Evolutionary conservation across 768 basidiomycete species (phyloP).

Genomic region (Mycena kentingensis): DNA sequence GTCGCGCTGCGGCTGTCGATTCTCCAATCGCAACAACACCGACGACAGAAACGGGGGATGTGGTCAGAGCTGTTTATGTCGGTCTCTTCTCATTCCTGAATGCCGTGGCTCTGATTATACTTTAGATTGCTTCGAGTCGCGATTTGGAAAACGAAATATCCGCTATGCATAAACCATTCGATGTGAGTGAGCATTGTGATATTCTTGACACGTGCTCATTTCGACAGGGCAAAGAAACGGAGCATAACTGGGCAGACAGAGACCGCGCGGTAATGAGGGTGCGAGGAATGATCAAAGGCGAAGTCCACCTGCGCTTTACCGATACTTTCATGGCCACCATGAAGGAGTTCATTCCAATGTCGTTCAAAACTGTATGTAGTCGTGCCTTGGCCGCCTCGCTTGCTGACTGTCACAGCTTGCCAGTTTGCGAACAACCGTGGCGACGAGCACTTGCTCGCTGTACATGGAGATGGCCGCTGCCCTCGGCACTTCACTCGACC

Average conservation of each 20-base stretch:
- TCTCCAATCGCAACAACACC: constrained; percentile 43
- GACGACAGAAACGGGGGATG: constrained; percentile 46
- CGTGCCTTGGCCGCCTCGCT: neutral
- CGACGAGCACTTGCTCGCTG: constrained; percentile 73
- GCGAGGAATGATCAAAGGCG: constrained; percentile 88
- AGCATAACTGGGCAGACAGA: constrained; percentile 90
- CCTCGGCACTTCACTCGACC: constrained; percentile 72
- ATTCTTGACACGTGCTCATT: constrained; percentile 8
- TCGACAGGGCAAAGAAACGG: constrained; percentile 88
- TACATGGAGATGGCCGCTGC: constrained; percentile 72
- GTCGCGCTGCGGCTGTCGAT: constrained; percentile 57
- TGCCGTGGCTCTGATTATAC: constrained; percentile 1
- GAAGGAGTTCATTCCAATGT: constrained; percentile 79
- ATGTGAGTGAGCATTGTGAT: constrained; percentile 46
- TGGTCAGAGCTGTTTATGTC: constrained; percentile 68
- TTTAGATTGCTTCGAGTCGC: constrained; percentile 76
- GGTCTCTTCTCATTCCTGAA: constrained; percentile 28
- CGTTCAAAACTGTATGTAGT: constrained; percentile 76
- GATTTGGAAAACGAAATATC: constrained; percentile 88
- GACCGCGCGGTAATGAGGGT: constrained; percentile 78
- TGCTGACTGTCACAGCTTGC: constrained; percentile 53
- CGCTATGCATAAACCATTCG: constrained; percentile 77
- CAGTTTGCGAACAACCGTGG: constrained; percentile 90
- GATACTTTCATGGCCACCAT: constrained; percentile 76
- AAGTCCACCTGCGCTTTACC: constrained; percentile 69